Percentiles rank a stretch among this genome's conserved stretches.
Conservation (phyloP, 768 basidiomycete species). For the Lactarius deliciosus region DNA sequence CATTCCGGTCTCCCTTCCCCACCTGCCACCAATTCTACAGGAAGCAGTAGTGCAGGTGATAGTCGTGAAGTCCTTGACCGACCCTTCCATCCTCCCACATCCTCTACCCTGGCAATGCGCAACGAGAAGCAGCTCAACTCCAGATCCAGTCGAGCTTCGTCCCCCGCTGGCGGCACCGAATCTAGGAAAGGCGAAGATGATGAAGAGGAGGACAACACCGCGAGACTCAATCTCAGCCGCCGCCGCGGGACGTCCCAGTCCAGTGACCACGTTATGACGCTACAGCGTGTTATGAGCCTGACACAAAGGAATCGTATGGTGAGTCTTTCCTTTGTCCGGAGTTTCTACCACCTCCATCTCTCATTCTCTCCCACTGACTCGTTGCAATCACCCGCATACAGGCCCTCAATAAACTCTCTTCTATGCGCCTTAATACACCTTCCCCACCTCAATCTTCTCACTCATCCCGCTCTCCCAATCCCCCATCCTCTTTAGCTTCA, state of each 20-base stretch:
- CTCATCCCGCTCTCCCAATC: constrained; percentile 38
- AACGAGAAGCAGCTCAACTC: constrained; percentile 39
- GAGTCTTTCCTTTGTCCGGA: constrained; percentile 35
- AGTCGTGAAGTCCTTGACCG: constrained; percentile 43
- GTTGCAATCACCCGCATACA: constrained; percentile 2
- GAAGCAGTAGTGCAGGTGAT: constrained; percentile 50
- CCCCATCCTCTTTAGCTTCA: constrained; percentile 24
- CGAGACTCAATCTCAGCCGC: constrained; percentile 40
- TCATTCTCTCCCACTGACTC: neutral
- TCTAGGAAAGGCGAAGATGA: constrained; percentile 50
- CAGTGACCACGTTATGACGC: constrained; percentile 55
- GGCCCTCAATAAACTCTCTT: constrained; percentile 52
- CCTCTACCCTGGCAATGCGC: constrained; percentile 40
- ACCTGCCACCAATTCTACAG: constrained; percentile 83
- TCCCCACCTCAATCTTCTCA: constrained; percentile 44
- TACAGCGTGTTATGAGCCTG: constrained; percentile 69
- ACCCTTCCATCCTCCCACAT: constrained; percentile 36
- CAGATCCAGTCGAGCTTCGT: constrained; percentile 28
- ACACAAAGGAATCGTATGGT: constrained; percentile 75
- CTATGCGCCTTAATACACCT: constrained; percentile 55
- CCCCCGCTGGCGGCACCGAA: constrained; percentile 45
- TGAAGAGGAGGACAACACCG: constrained; percentile 64
- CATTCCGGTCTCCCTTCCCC: constrained; percentile 77
- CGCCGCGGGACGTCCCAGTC: constrained; percentile 35
- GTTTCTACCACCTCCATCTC: neutral